These are phyloP conservation scores for Agaricus blazei DNA, from an alignment of 768 basidiomycete species.

Conservation along the genomic window DNA sequence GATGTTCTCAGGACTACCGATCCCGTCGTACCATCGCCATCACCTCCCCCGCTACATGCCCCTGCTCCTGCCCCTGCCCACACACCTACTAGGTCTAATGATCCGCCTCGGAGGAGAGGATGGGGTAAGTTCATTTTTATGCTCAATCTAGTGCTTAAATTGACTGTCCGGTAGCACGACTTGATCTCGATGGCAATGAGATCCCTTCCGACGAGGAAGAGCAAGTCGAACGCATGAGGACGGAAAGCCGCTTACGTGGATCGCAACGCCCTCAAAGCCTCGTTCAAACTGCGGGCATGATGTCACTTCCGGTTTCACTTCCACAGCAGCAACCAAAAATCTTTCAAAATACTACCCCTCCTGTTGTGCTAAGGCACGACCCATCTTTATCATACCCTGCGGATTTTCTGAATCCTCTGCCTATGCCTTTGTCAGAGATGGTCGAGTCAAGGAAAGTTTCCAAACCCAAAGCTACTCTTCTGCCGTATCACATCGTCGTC, in stretches of 20 bases:
- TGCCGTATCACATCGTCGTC: constrained; percentile 31
- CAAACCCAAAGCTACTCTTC: constrained; percentile 19
- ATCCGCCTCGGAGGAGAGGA: constrained; percentile 29
- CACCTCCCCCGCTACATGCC: neutral
- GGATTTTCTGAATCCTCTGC: constrained; percentile 42
- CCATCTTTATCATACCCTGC: constrained; percentile 10
- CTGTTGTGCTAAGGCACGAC: constrained; percentile 9
- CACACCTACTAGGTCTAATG: neutral
- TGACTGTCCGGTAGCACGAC: constrained; percentile 28
- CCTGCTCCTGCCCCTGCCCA: neutral
- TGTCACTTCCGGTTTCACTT: neutral
- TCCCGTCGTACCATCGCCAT: neutral
- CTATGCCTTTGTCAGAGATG: constrained; percentile 54
- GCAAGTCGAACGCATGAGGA: constrained; percentile 48
- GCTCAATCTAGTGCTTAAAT: constrained; percentile 9
- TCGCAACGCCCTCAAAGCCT: constrained; percentile 11
- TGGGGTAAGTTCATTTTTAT: constrained; percentile 35
- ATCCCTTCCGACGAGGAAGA: constrained; percentile 59
- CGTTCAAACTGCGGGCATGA: constrained; percentile 7
- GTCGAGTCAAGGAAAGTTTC: constrained; percentile 19
- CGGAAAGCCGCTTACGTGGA: constrained; percentile 40
- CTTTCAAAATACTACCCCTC: constrained; percentile 7
- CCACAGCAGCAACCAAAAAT: constrained; percentile 2
- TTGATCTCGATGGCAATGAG: constrained; percentile 59
- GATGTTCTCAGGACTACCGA: constrained; percentile 1